Conservation (phyloP, 768 basidiomycete genomes). For the Calocera cornea region DNA sequence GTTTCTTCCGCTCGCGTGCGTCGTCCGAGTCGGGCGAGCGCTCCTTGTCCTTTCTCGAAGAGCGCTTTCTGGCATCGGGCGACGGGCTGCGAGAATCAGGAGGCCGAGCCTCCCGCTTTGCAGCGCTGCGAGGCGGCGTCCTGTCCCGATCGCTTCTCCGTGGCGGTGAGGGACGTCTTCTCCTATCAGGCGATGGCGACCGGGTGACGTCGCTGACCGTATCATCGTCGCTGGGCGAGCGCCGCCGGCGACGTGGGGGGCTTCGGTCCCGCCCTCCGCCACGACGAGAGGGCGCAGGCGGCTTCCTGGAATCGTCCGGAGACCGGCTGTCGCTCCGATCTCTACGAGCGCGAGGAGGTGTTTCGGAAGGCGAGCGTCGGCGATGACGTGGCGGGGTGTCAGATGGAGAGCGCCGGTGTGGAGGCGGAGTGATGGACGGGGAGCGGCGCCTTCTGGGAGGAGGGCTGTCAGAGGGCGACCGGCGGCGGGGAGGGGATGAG, state of each 20-base stretch:
- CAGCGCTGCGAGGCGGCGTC: neutral
- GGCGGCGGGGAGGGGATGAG: constrained; percentile 7
- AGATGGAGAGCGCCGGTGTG: constrained; percentile 33
- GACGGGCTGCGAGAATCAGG: neutral
- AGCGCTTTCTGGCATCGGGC: constrained; percentile 8
- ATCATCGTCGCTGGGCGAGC: constrained; percentile 6
- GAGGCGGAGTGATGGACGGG: constrained; percentile 19
- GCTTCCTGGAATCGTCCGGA: constrained; percentile 24
- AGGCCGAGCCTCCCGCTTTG: neutral
- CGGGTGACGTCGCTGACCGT: neutral
- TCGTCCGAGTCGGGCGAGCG: constrained; percentile 2
- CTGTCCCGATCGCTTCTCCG: neutral
- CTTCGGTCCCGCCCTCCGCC: constrained; percentile 37
- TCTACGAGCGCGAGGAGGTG: constrained; percentile 32
- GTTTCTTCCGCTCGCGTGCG: constrained; percentile 17
- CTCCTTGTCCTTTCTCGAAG: neutral
- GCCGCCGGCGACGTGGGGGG: constrained; percentile 35
- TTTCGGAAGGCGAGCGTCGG: constrained; percentile 36
- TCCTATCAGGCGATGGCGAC: constrained; percentile 11
- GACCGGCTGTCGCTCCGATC: neutral
- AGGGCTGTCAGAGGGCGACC: constrained; percentile 5
- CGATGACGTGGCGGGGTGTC: constrained; percentile 24
- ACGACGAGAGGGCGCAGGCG: constrained; percentile 13
- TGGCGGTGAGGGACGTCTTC: constrained; percentile 5
- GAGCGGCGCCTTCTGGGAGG: constrained; percentile 2